Evolutionary conservation across 2,329 filamentous ascomycete species (phyloP).

Genomic region (Myriangium duriaei): DNA sequence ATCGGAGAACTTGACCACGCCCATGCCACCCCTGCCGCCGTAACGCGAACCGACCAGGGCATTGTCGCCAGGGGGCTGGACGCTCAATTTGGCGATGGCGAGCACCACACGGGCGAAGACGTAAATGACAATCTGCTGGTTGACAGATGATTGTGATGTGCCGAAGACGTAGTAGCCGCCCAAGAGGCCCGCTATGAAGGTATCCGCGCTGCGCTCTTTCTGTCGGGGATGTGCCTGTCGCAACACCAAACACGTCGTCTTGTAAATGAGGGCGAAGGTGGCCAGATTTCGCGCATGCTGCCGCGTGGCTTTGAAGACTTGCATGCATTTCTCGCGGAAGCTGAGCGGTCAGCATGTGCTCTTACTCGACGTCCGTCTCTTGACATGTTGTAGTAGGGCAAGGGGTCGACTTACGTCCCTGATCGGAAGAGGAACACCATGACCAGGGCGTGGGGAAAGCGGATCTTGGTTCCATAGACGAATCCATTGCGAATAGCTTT

Average conservation of each 20-base stretch:
- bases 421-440: conserved; percentile 97
- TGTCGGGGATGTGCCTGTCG: conserved; percentile 33
- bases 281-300: conserved; percentile 88
- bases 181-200: conserved; percentile 72
- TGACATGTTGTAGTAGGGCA: neutral
- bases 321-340: conserved; percentile 60
- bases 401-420: conserved; percentile 39
- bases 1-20: conserved; percentile 28
- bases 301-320: conserved; percentile 74
- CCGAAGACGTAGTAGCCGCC: conserved; percentile 94
- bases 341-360: neutral
- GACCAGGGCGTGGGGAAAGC: conserved; percentile 93
- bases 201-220: conserved; percentile 62
- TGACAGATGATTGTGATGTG: conserved; percentile 63
- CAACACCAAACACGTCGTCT: conserved; percentile 64
- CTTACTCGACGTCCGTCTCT: too few species aligned
- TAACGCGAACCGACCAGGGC: conserved; percentile 25
- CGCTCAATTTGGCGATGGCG: conserved; percentile 67
- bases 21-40: conserved; percentile 29
- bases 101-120: conserved; percentile 86
- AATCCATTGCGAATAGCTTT: conserved; percentile 95
- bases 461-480: conserved; percentile 93
- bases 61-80: conserved; percentile 45
- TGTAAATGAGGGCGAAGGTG: conserved; percentile 85
- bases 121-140: conserved; percentile 96